phyloP scores from a whole-genome alignment of 257 asterid species.

The Apocynum venetum region DNA sequence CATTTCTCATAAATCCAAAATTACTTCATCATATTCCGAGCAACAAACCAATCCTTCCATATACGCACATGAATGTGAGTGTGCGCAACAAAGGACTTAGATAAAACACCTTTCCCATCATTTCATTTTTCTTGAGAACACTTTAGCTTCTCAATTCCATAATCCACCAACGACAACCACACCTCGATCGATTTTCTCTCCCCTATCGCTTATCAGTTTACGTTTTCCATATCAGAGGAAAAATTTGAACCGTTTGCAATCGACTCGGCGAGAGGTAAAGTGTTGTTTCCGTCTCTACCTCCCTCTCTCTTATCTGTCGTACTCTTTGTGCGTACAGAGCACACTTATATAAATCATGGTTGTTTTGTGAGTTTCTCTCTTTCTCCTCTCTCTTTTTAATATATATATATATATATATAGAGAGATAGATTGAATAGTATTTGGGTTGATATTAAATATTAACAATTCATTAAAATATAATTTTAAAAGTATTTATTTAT shows the following conservation, averaged over 20 bases:
- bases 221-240: background rate
- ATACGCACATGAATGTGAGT: background rate
- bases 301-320: background rate
- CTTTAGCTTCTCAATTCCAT: conserved; percentile 8
- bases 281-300: background rate
- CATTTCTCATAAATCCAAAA: background rate
- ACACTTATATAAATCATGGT: background rate
- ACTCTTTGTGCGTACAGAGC: background rate
- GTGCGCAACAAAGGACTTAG: conserved; percentile 5
- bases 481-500: too few relatives aligned
- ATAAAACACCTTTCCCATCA: conserved; percentile 10
- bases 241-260: background rate
- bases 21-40: background rate
- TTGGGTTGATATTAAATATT: too few relatives aligned
- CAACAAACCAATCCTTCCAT: background rate
- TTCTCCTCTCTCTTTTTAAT: background rate
- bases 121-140: conserved; percentile 9
- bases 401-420: too few relatives aligned
- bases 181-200: background rate
- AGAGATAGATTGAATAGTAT: background rate
- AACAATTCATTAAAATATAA: too few relatives aligned
- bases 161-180: background rate
- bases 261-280: background rate
- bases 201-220: background rate
- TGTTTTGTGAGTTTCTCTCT: background rate